Percentiles rank a stretch among this genome's conserved stretches.
phyloP scores from a whole-genome alignment of 169 alveolate genomes.

The Plasmodium sp. region DNA sequence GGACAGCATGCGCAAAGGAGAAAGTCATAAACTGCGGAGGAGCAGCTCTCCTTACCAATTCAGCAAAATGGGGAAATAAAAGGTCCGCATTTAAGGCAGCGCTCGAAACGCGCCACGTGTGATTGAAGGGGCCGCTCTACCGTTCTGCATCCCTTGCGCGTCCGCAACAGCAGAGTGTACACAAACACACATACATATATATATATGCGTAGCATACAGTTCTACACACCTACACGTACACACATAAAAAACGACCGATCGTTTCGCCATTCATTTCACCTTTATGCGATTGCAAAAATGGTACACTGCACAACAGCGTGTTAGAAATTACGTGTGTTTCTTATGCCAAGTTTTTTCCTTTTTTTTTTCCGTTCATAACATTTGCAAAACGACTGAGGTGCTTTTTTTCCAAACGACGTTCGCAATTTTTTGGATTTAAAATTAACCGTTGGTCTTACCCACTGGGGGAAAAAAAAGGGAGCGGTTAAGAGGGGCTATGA shows the following conservation, averaged over 20 bases:
- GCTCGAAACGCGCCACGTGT: not conserved
- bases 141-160: not conserved
- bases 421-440: slow-evolving; percentile 3
- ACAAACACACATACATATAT: not conserved
- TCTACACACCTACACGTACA: not conserved
- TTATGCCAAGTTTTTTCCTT: not conserved
- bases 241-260: not conserved
- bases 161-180: not conserved
- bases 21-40: not conserved
- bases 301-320: not conserved
- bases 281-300: not conserved
- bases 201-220: not conserved
- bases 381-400: not conserved
- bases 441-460: not conserved
- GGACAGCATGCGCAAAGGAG: not conserved
- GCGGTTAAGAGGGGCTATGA: not conserved
- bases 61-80: not conserved
- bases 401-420: not conserved
- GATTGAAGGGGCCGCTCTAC: not conserved
- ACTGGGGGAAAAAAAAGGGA: not conserved
- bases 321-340: not conserved
- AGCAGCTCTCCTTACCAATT: not conserved
- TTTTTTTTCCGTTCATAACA: not conserved
- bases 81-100: not conserved
- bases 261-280: not conserved